These are phyloP conservation scores for Vaccinium macrocarpon DNA, from an alignment of 148 eudicot genomes.

Conservation along the genomic window DNA sequence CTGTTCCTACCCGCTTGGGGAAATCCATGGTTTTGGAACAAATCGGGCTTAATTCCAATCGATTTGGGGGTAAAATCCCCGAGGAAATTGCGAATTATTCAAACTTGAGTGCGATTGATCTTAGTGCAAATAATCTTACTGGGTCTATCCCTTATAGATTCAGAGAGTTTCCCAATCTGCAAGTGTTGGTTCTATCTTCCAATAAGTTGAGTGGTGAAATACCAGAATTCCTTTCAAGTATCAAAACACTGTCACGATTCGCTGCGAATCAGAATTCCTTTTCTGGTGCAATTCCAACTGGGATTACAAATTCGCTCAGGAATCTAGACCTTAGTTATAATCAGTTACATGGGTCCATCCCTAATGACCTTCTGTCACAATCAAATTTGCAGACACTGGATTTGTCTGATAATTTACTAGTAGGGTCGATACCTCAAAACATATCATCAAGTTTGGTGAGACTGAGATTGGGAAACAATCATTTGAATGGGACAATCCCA, in stretches of 20 bases:
- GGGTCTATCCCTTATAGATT: slow-evolving; percentile 49
- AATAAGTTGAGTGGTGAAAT: slow-evolving; percentile 54
- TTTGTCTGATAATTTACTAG: slow-evolving; percentile 49
- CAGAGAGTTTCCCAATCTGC: slow-evolving; percentile 41
- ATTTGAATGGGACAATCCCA: slow-evolving; percentile 45
- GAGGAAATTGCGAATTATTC: slow-evolving; percentile 37
- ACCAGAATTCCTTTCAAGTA: slow-evolving; percentile 35
- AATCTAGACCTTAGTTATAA: slow-evolving; percentile 77
- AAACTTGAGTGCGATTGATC: slow-evolving; percentile 54
- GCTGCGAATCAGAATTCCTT: slow-evolving; percentile 64
- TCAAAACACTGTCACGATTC: slow-evolving; percentile 51
- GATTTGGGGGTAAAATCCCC: slow-evolving; percentile 40
- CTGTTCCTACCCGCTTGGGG: slow-evolving; percentile 52
- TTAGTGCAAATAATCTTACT: slow-evolving; percentile 42
- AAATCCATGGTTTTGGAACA: slow-evolving; percentile 37
- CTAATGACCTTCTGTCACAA: slow-evolving; percentile 48
- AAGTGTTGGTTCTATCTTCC: slow-evolving; percentile 47
- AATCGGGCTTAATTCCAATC: slow-evolving; percentile 50
- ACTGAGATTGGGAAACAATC: slow-evolving; percentile 63
- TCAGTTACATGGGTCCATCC: slow-evolving; percentile 46
- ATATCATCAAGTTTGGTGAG: slow-evolving; percentile 48
- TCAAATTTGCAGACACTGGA: slow-evolving; percentile 53
- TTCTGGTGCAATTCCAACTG: slow-evolving; percentile 57
- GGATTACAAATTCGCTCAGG: slow-evolving; percentile 37
- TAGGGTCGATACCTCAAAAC: slow-evolving; percentile 47